phyloP scores from a whole-genome alignment of 306 rosid genomes.

The Cicer yamashitae region DNA sequence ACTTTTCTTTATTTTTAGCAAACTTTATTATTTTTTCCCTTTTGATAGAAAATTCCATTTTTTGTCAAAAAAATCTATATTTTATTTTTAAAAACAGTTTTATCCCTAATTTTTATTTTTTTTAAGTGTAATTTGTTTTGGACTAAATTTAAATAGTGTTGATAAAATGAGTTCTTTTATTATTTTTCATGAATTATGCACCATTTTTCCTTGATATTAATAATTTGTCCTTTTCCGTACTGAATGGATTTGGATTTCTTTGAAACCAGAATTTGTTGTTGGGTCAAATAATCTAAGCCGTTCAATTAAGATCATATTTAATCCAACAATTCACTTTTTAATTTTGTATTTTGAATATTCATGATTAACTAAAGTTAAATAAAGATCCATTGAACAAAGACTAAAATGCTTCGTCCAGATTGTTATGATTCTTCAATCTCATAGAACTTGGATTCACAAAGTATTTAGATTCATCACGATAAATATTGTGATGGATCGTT shows the following conservation, averaged over 20 bases:
- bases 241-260: not conserved
- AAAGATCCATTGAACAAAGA: not conserved
- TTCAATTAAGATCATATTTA: not conserved
- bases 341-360: not conserved
- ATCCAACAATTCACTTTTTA: not conserved
- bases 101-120: no score
- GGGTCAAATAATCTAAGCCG: not conserved
- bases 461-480: no score
- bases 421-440: no score
- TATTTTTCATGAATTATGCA: not conserved
- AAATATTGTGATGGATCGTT: no score
- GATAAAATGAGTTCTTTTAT: no score
- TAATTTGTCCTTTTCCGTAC: not conserved
- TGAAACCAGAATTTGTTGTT: not conserved
- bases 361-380: not conserved
- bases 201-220: not conserved
- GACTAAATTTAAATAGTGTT: no score
- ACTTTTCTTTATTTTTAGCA: slow-evolving; percentile 5
- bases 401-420: not conserved
- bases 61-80: not conserved
- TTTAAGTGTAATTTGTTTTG: no score
- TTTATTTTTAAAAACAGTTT: no score
- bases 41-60: not conserved
- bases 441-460: no score
- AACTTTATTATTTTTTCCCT: not conserved